phyloP scores from a whole-genome alignment of 441 rosid species.

The Viola pubescens region DNA sequence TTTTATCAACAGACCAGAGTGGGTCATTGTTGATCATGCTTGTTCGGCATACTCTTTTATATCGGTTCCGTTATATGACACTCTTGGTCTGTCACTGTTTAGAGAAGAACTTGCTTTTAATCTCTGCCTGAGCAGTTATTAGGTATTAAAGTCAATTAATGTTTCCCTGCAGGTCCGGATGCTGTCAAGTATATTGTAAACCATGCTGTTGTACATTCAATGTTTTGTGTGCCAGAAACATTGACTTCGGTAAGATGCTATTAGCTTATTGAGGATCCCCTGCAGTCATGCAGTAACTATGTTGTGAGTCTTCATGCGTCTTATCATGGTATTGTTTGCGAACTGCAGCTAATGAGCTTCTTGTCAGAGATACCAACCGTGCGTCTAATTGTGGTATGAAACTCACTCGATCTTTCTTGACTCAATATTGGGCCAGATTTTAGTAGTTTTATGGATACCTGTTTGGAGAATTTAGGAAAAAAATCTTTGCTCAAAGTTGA shows the following conservation, averaged over 20 bases:
- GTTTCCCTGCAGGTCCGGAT: conserved; percentile 74
- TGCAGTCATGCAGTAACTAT: background rate
- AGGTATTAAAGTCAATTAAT: conserved; percentile 10
- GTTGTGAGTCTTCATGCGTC: background rate
- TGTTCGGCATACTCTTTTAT: conserved; percentile 84
- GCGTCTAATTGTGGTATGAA: conserved; percentile 80
- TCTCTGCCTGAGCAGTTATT: conserved; percentile 2
- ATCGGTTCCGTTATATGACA: conserved; percentile 97
- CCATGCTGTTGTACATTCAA: conserved; percentile 78
- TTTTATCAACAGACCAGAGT: conserved; percentile 93
- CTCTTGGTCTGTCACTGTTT: conserved; percentile 57
- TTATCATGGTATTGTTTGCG: background rate
- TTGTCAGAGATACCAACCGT: conserved; percentile 83
- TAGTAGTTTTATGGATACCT: background rate
- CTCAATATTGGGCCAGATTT: background rate
- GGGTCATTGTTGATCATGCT: conserved; percentile 93
- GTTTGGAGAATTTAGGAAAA: background rate
- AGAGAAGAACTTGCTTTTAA: conserved; percentile 12
- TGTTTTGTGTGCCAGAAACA: conserved; percentile 88
- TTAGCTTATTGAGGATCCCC: background rate
- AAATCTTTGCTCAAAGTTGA: background rate
- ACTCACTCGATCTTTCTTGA: conserved; percentile 13
- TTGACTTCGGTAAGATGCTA: conserved; percentile 53
- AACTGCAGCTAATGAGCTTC: conserved; percentile 60
- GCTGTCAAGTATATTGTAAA: conserved; percentile 82